Base-by-base conservation (phyloP, 352 stramenopile genomes). In the Salisapilia sapeloensis region DNA sequence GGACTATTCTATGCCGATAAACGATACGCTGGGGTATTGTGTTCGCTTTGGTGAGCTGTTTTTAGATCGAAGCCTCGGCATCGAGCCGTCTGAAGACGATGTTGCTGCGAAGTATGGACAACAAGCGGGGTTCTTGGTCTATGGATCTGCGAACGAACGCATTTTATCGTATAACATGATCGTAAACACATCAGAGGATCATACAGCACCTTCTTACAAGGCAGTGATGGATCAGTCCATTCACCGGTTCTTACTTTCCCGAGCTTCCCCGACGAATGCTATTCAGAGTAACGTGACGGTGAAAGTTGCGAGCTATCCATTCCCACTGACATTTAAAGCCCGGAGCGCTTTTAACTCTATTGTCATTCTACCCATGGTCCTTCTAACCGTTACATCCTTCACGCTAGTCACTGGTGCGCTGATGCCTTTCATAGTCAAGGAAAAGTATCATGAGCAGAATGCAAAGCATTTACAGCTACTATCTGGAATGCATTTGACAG, bases 391-490 rank as follows among this genome's bases (percentile, higher is more conserved):
- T 13, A 74, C 95, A 12, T 84, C 81, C 3, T 91, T 97, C 40
- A 85, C 85, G 18, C 96, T 97, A 44, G 72, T 97, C 22, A 84
- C 86, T 0, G 86, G 81, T 3, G 74, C 78, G 2, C 92, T 93
- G 35, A 93, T 92, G 44, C 84, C 86, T 12, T 98, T 97, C 56
- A 58, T 98, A 14, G 92, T 99, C 24, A 86, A 95, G 28, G 94
- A 99, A 42, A 84, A 84, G 42, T 78, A 96, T 33, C 69, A 65
- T 11, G 62, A 66, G 13, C 50, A 65, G 31, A 97, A 97, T 42
- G 78, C 92, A 6, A 97, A 97, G 44, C 95, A 99, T 66, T 80
- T 96, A 53, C 89, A 97, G 53, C 72, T 76, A 47, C 87, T 99
- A 22, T 93, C 83, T 7, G 95, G 95, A 2, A 92, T 98, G 8